Evolutionary conservation across 2,329 filamentous ascomycete genomes (phyloP), one percentile per base, ranked within the genome.

Genomic region (Ophiosphaerella narmari): DNA sequence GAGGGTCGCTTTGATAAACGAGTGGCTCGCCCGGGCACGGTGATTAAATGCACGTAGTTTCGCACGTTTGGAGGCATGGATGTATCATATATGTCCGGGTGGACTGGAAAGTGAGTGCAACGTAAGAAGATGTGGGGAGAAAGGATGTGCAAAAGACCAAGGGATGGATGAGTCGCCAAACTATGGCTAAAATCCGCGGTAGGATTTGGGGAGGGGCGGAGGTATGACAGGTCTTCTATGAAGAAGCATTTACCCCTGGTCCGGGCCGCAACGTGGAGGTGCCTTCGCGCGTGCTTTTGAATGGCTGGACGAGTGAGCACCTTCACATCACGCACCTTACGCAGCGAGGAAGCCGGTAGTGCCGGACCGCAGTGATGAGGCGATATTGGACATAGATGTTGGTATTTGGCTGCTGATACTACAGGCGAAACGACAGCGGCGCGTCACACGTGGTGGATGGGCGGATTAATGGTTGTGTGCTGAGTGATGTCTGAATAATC

Each of bases 401-500:
- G 29, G 26, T n/a, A 23, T 14, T 24, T 16, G 16, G 16, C 21
- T 2, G 26, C 7, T 29, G 11, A 29, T 29, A 29, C 26, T 29
- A 29, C 11, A 9, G 26, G 26, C 26, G 11, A 29, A 29, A 29
- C 26, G 26, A 29, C 7, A 11, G 26, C 26, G 26, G 26, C 11
- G 26, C 7, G 26, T 2, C 18, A 21, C 18, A 21, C 18, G 18
- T 21, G 18, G 18, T 21, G 18, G 18, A 21, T 21, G 18, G 18
- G 18, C 18, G 18, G 18, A 21, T 21, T 4, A 29, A 6, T 29
- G 26, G 26, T 29, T 7, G 26, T 7, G 26, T 29, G 66, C 63
- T 71, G 69, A 59, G 66, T 70, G 58, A 65, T 66, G 63, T 49
- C 65, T 71, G 60, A 68, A 49, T 68, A 68, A 70, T 68, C 38